phyloP scores from a whole-genome alignment of 257 asterid species.

The Mitragyna speciosa region DNA sequence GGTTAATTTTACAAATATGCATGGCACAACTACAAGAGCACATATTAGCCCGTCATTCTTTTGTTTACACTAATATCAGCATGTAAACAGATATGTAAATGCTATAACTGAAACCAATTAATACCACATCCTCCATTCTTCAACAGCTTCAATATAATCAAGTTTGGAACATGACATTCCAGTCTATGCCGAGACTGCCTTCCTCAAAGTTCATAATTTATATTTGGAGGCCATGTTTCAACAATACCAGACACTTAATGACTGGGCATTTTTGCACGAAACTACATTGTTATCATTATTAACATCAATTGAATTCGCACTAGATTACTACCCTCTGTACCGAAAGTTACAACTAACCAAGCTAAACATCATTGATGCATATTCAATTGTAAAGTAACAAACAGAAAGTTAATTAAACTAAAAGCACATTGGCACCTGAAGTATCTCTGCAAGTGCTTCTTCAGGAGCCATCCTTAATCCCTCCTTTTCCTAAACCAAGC shows the following conservation, averaged over 20 bases:
- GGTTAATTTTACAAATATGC: background rate
- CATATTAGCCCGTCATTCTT: background rate
- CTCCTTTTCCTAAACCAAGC: constrained; percentile 98
- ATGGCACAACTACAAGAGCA: background rate
- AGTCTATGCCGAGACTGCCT: background rate
- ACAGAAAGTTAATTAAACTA: background rate
- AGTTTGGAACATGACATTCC: background rate
- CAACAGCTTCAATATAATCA: background rate
- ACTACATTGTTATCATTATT: background rate
- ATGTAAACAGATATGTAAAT: background rate
- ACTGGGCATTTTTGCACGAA: background rate
- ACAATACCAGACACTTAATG: background rate
- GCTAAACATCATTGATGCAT: background rate
- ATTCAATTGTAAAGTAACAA: background rate
- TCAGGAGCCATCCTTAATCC: constrained; percentile 93
- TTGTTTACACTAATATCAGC: background rate
- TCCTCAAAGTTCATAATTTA: background rate
- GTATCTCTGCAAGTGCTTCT: constrained; percentile 78
- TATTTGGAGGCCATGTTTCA: background rate
- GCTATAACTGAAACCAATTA: background rate
- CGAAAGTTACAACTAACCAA: background rate
- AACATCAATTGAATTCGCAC: no score
- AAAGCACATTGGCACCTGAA: constrained; percentile 51
- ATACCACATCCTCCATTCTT: background rate
- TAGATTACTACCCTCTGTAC: background rate